phyloP scores from a whole-genome alignment of 805 yeast genomes.

The Pichia exigua region DNA sequence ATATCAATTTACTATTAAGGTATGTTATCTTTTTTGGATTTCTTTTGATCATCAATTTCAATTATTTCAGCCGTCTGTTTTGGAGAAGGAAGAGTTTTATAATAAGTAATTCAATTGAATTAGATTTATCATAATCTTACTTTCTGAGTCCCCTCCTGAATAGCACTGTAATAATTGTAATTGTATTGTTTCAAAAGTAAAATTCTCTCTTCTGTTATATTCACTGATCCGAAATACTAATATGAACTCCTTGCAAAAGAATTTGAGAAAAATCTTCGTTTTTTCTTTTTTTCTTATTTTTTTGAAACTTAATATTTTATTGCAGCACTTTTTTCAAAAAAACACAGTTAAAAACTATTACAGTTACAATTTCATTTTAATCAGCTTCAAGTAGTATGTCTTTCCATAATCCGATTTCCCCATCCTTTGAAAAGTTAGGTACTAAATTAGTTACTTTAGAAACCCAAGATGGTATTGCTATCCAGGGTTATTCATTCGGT shows the following conservation, averaged over 20 bases:
- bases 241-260: neutral
- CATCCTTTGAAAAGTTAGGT: slow-evolving; percentile 78
- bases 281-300: too few species aligned
- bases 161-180: neutral
- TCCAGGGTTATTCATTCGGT: slow-evolving; percentile 97
- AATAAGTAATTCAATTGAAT: neutral
- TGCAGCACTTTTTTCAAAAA: neutral
- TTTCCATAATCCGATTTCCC: slow-evolving; percentile 79
- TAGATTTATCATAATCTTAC: neutral
- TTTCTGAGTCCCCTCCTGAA: neutral
- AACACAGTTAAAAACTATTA: neutral
- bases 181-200: neutral
- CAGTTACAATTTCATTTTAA: neutral
- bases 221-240: neutral
- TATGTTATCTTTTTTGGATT: slow-evolving; percentile 1
- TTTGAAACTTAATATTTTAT: neutral
- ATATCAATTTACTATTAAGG: neutral
- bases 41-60: neutral
- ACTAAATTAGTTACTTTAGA: slow-evolving; percentile 83
- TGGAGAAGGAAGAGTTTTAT: slow-evolving; percentile 3
- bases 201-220: neutral
- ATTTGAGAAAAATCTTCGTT: neutral
- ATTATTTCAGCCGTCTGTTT: slow-evolving; percentile 2
- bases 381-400: slow-evolving; percentile 1
- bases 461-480: slow-evolving; percentile 74